These are phyloP conservation scores for Leptographium galeiforme DNA, from an alignment of 2,329 filamentous ascomycete genomes.

Conservation along the genomic window DNA sequence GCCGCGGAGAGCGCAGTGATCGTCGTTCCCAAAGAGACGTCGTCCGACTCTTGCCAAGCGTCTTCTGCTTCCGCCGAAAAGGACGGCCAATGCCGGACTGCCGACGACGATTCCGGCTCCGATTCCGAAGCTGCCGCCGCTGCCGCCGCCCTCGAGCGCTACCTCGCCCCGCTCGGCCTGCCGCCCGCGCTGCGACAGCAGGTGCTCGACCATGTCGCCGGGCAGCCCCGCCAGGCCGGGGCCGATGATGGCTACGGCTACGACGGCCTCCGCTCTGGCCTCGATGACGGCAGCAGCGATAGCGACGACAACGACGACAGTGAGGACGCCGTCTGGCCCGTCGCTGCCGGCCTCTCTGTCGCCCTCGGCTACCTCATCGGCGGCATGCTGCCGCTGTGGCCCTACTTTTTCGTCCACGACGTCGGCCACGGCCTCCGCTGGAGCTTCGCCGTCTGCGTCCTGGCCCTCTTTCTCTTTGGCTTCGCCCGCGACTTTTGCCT, in stretches of 20 bases:
- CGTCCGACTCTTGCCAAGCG: too few relatives aligned
- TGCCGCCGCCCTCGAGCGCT: constrained; percentile 1
- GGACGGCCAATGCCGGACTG: background rate
- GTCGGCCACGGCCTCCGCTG: constrained; percentile 18
- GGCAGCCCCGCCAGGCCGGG: constrained; percentile 1
- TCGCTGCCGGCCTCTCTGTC: constrained; percentile 15
- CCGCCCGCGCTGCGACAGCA: constrained; percentile 11
- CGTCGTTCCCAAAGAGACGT: too few relatives aligned
- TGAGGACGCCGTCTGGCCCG: constrained; percentile 10
- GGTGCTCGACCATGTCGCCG: constrained; percentile 9
- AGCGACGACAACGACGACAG: background rate
- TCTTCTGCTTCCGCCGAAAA: constrained; percentile 8
- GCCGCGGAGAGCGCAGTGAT: background rate
- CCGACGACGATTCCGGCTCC: background rate
- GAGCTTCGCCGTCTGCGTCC: constrained; percentile 19
- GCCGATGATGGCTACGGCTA: background rate
- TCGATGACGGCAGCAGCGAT: background rate
- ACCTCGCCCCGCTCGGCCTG: constrained; percentile 12
- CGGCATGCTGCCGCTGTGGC: constrained; percentile 17
- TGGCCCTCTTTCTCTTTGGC: constrained; percentile 19
- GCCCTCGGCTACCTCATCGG: constrained; percentile 18
- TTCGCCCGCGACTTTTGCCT: constrained; percentile 15
- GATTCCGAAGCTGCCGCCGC: background rate
- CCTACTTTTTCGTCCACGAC: constrained; percentile 16
- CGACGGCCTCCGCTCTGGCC: background rate